Conservation (phyloP, 495 filamentous ascomycete genomes). For the Aspergillus steynii region DNA sequence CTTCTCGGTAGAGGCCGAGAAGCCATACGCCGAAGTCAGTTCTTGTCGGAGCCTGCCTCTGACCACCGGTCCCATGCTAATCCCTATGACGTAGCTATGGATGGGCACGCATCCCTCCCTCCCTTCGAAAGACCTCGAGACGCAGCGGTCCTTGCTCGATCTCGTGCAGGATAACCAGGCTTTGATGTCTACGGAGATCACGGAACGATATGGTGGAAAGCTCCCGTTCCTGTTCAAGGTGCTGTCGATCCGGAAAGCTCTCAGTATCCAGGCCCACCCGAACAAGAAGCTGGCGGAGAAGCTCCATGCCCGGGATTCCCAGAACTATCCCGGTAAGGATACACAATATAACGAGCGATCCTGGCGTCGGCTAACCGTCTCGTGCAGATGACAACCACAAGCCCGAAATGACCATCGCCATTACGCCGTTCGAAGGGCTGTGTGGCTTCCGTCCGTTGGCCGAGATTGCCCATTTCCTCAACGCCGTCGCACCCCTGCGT, state of each 20-base stretch:
- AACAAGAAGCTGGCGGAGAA: conserved; percentile 96
- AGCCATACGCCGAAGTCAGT: conserved; percentile 79
- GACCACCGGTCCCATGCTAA: conserved; percentile 2
- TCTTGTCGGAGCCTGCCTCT: conserved; percentile 18
- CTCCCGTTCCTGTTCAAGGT: conserved; percentile 98
- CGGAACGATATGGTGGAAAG: conserved; percentile 70
- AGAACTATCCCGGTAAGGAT: conserved; percentile 79
- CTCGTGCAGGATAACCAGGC: conserved; percentile 85
- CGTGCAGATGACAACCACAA: conserved; percentile 93
- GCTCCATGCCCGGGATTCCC: conserved; percentile 79
- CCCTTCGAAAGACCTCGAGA: conserved; percentile 84
- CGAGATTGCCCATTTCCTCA: conserved; percentile 86
- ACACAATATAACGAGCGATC: background rate
- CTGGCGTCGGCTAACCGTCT: background rate
- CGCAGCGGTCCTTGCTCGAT: conserved; percentile 84
- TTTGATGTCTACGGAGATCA: conserved; percentile 71
- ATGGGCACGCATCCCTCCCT: conserved; percentile 98
- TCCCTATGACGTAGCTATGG: conserved; percentile 67
- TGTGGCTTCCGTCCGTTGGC: conserved; percentile 89
- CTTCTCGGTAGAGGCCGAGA: conserved; percentile 75
- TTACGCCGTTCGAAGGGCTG: conserved; percentile 93
- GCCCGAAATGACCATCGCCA: conserved; percentile 97
- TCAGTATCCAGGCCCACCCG: conserved; percentile 96
- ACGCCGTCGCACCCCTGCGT: conserved; percentile 69
- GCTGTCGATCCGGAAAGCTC: conserved; percentile 86